Base-by-base conservation (phyloP, 2,329 filamentous ascomycete genomes). In the Metarhizium rileyi region DNA sequence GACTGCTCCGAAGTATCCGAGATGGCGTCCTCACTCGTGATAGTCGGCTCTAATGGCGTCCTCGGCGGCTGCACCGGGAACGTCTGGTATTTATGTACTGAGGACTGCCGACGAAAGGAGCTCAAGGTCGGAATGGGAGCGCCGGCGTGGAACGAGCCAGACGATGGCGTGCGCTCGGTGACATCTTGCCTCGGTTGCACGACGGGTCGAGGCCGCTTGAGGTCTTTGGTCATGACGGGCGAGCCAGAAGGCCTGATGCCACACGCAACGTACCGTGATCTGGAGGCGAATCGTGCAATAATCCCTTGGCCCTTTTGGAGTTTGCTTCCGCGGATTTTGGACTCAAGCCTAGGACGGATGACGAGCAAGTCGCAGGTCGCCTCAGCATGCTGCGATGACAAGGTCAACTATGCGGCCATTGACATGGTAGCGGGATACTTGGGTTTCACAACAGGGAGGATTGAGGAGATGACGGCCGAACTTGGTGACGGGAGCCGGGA, bases 31-130 rank as follows among this genome's bases (percentile, higher is more conserved):
- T 52, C 43, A 52, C 42, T 41, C 9, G 45, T 50, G 9, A 52
- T n/a, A 22, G 54, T 36, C 3, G 23, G 74, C 16, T 72, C 74
- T 49, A 81, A 79, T 2, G 83, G 80, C 2, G 80, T 79, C 56
- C 79, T 81, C 12, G 87, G 86, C 16, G 87, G 85, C 30, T 81
- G 76, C 0, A 84, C 86, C 3, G 87, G 86, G 59, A 93, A 91
- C 6, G 87, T 91, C 59, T 90, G 86, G 67, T 91, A 93, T 62
- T 84, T 83, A 56, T 82, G 72, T 6, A 65, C 63, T 8, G 70
- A 68, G 23, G 66, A 62, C 14, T 70, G 70, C 35, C 71, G 69
- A 41, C 67, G 44, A 45, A 63, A 52, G 49, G 58, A 55, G 9
- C 52, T 40, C 46, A 67, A 46, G 7, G 66, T 62, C 2, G 72